Evolutionary conservation across 2,329 filamentous ascomycete genomes (phyloP), one percentile per base, ranked within the genome.

Genomic region (Cladorrhinum sp.): DNA sequence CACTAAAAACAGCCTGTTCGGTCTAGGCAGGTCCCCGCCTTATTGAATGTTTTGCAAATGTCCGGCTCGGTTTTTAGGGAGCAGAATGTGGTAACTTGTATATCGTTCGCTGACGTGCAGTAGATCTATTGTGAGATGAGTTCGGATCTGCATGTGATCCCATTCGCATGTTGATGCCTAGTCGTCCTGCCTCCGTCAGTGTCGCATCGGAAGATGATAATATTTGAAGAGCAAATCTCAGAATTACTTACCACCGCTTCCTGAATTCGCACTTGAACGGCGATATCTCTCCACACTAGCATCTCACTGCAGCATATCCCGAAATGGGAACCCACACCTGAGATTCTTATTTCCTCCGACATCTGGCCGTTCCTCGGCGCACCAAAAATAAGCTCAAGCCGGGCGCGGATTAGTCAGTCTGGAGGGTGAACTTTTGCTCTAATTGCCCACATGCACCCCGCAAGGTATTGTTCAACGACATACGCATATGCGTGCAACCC

Each of bases 371-470:
- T 36, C 32, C 16, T 12, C 8, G 16, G 12, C 12, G 16, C 27
- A 53, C 52, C 52, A 25, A 24, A 29, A 55, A 41, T 55, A 41
- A 55, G 24, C 52, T 55, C 32, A 25, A 18, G 52, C 22, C 32
- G 29, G 52, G 12, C 25, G 16, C 24, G 23, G n/a, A 38, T 55
- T 55, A 55, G 52, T 24, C 52, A 29, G 41, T 18, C 32, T 53
- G 29, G 29, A 41, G 52, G 52, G 20, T 12, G 8, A n/a, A 7
- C 41, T 4, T 45, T 45, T 7, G 16, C 18, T 18, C 16, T 22
- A n/a, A 45, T 45, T 45, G 16, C 3, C 41, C 41, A 45, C 7
- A 45, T 45, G 41, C 18, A 45, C n/a, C 41, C 41, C 41, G n/a
- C 3, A 7, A 45, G 18, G 41, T 45, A n/a, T 22, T 13, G 41